These are phyloP conservation scores for Suillus paluster DNA, from an alignment of 768 basidiomycete genomes.

Conservation along the genomic window DNA sequence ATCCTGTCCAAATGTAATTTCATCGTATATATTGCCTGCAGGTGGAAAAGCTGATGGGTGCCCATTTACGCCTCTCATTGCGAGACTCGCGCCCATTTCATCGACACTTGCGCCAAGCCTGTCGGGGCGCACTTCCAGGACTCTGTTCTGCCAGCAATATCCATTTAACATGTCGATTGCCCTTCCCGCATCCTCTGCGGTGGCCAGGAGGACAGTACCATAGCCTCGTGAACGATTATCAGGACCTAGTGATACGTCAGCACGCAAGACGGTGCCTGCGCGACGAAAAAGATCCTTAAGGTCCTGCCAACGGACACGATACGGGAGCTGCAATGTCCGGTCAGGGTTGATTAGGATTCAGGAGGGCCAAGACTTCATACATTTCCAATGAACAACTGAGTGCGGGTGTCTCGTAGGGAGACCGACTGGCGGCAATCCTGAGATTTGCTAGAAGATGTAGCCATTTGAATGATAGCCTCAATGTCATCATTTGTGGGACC, in stretches of 20 bases:
- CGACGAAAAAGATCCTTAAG: constrained; percentile 97
- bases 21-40: background rate
- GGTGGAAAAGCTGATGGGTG: background rate
- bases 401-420: constrained; percentile 81
- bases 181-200: constrained; percentile 91
- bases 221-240: constrained; percentile 93
- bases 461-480: constrained; percentile 89
- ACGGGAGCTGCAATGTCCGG: constrained; percentile 72
- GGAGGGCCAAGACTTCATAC: constrained; percentile 49
- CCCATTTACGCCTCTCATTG: background rate
- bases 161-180: constrained; percentile 98
- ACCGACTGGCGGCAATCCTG: constrained; percentile 46
- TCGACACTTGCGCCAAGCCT: constrained; percentile 51
- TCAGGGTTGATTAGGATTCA: constrained; percentile 3
- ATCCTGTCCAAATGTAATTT: constrained; percentile 17
- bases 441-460: constrained; percentile 71
- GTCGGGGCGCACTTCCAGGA: constrained; percentile 91
- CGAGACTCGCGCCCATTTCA: constrained; percentile 2
- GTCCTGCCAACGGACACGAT: constrained; percentile 98
- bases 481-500: constrained; percentile 80
- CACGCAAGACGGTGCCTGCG: constrained; percentile 86
- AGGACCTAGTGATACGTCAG: constrained; percentile 78
- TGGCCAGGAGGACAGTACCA: constrained; percentile 93
- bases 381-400: constrained; percentile 96
- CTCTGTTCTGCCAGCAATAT: constrained; percentile 94